Base-by-base conservation (phyloP, 2,329 filamentous ascomycete genomes). In the Cordyceps farinosa region DNA sequence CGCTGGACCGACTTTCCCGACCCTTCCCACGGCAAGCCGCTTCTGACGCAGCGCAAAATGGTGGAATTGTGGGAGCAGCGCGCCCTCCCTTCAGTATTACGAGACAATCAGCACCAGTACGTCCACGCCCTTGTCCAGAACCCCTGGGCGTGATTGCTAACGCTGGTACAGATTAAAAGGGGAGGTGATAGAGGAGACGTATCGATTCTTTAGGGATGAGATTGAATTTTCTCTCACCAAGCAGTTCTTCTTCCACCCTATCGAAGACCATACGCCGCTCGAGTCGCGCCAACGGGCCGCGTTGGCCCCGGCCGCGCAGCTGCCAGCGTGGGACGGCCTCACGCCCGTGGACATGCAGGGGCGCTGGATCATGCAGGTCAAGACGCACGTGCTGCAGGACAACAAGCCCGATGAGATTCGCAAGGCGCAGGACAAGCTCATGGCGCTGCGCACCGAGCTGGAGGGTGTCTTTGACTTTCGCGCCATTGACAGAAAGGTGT, bases 1-100 rank as follows among this genome's bases (percentile, higher is more conserved):
- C 76, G 81, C 51, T 89, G 84, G 84, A 81, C 77, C 6, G 86
- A 88, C 66, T 78, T 87, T 51, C 86, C 86, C 1, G 86, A 88
- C 65, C 84, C 85, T 17, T 75, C 79, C 1, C 77, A 77, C 30
- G 76, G 76, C 13, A 75, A 77, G n/a, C 77, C 80, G 11, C 40
- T 76, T 55, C 71, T 85, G 40, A 82, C 78, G 10, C 80, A 84
- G 69, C 77, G 84, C 45, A 84, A 83, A 69, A 82, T 81, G 71
- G 76, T 85, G 7, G 84, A 86, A 67, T 80, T 87, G n/a, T 79
- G 80, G 68, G 78, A 81, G 1, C 80, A 83, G 67, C 78, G 73
- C 57, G 80, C 78, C 54, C 69, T 87, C 8, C 76, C 77, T 3
- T 75, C 75, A 2, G 70, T 84, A 7, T 69, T 88, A 70, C 71